Percentiles rank a stretch among this genome's conserved stretches.
phyloP scores from a whole-genome alignment of 345 rosid genomes.

The Arabidopsis thaliana region TAIR10.1 NC_003070.9:2589001-2589500 shows the following conservation, averaged over 20 bases:
- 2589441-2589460: constrained; percentile 85
- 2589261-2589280: constrained; percentile 78
- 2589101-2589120: constrained; percentile 87
- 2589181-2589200: constrained; percentile 84
- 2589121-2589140: constrained; percentile 92
- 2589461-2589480: constrained; percentile 72
- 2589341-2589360: constrained; percentile 92
- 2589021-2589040: constrained; percentile 97
- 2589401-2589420: constrained; percentile 72
- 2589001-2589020: constrained; percentile 50
- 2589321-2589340: constrained; percentile 84
- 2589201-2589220: constrained; percentile 76
- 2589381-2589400: constrained; percentile 82
- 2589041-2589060: constrained; percentile 89
- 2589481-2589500: constrained; percentile 81
- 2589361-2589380: constrained; percentile 89
- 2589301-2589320: constrained; percentile 95
- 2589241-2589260: constrained; percentile 88
- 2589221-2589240: constrained; percentile 84
- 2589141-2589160: constrained; percentile 91
- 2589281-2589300: constrained; percentile 84
- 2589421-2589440: constrained; percentile 84
- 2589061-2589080: constrained; percentile 94
- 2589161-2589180: constrained; percentile 78
- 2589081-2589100: constrained; percentile 88